These are phyloP conservation scores for Coniochaeta sp. DNA, from an alignment of 2,329 filamentous ascomycete genomes.

Conservation along the genomic window DNA sequence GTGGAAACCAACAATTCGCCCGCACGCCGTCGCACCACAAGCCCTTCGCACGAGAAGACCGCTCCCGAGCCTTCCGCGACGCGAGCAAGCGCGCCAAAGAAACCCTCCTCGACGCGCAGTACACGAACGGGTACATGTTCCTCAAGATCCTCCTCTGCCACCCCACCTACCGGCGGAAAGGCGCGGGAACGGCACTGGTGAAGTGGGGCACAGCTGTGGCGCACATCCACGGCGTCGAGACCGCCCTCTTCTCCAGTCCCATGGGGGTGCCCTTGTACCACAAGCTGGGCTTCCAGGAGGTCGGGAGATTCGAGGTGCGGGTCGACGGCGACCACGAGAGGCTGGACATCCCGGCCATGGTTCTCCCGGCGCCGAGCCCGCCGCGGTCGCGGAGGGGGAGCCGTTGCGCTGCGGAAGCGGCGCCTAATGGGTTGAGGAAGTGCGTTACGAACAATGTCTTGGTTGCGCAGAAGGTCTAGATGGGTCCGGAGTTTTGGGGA, in stretches of 20 bases:
- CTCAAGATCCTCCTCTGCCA: slow-evolving; percentile 17
- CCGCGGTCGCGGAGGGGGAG: background rate
- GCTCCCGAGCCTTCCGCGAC: slow-evolving; percentile 12
- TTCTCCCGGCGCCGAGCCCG: background rate
- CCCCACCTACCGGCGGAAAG: slow-evolving; percentile 13
- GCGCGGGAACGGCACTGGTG: slow-evolving; percentile 14
- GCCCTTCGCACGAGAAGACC: slow-evolving; percentile 12
- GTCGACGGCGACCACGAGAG: slow-evolving; percentile 14
- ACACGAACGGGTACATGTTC: slow-evolving; percentile 13
- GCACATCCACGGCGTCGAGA: slow-evolving; percentile 7
- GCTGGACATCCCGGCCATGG: slow-evolving; percentile 15
- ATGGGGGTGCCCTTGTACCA: slow-evolving; percentile 15
- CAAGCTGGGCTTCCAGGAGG: slow-evolving; percentile 15
- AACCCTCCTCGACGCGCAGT: slow-evolving; percentile 12
- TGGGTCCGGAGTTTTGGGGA: background rate
- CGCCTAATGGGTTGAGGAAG: background rate
- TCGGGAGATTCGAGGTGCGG: slow-evolving; percentile 14
- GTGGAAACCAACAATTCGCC: slow-evolving; percentile 3
- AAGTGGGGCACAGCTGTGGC: slow-evolving; percentile 14
- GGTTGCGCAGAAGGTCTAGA: background rate
- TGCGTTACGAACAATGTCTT: background rate
- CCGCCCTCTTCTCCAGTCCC: slow-evolving; percentile 17
- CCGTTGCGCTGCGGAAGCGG: background rate
- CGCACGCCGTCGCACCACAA: slow-evolving; percentile 6
- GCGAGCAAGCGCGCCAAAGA: slow-evolving; percentile 10